Base-by-base conservation (phyloP, 2,329 filamentous ascomycete genomes). In the Alternaria novae-zelandiae region DNA sequence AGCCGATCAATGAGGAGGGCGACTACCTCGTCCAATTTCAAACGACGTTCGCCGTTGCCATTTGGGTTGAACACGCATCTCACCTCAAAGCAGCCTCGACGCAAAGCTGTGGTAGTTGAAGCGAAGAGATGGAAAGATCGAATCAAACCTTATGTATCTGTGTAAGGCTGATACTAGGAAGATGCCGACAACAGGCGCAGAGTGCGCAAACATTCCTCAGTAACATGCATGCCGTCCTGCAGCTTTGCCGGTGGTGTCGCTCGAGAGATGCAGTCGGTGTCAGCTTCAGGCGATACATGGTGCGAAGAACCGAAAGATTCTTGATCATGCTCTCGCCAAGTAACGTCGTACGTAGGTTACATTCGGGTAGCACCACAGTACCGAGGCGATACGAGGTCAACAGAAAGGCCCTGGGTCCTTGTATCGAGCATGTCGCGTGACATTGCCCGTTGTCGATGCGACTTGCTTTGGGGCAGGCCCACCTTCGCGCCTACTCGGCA, bases 401-500 rank as follows among this genome's bases (percentile, higher is more conserved):
- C 49, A 30, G 20, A 45, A 26, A 32, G 12, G 10, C 4, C 30
- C 12, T 23, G n/a, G 9, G 21, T 43, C 46, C 41, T 13, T 43
- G 55, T 10, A 28, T 44, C 5, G 26, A 13, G 11, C 20, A 49
- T 25, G 11, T 47, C 30, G 59, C 49, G 47, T 62, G 55, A 59
- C 50, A 59, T 47, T 45, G 20, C 17, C 13, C 23, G 11, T 8
- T 32, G 32, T 54, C 43, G 43, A 54, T 25, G 32, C 28, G 32
- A 32, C 30, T 21, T 47, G 28, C 23, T 54, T 26, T 43, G 10
- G 23, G 17, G 23, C 23, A 36, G 53, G 47, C 46, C 53, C 58
- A 61, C 53, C 49, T n/a, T 20, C 15, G n/a, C 41, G 41, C 25
- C 53, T 61, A n/a, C 30, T 53, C 49, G 30, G 49, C 49, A 21